Percentiles rank a stretch among this genome's conserved stretches.
Evolutionary conservation across 169 alveolate species (phyloP).

Genomic region (Perkinsus olseni): DNA sequence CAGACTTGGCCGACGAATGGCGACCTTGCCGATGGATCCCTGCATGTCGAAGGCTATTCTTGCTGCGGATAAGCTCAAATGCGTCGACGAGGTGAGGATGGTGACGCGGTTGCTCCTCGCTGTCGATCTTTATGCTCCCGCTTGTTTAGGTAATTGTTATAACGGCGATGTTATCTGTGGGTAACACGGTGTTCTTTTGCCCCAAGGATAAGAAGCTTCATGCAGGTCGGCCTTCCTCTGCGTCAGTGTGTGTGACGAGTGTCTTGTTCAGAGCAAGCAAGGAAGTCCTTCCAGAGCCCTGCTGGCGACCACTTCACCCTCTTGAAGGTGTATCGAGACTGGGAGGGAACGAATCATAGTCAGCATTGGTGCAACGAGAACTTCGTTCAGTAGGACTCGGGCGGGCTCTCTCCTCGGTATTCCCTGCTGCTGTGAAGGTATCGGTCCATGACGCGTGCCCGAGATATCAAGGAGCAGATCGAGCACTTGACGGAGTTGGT

Average conservation of each 20-base stretch:
- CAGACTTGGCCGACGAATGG: constrained; percentile 85
- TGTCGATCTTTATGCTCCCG: background rate
- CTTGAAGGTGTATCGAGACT: constrained; percentile 90
- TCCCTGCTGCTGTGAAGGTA: background rate
- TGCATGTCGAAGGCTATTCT: constrained; percentile 29
- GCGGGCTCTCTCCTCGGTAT: too few species aligned
- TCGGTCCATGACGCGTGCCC: constrained; percentile 89
- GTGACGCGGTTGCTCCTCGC: constrained; percentile 26
- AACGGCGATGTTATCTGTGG: constrained; percentile 69
- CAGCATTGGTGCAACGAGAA: constrained; percentile 93
- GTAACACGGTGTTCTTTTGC: constrained; percentile 63
- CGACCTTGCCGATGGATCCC: constrained; percentile 98
- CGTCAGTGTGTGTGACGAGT: background rate
- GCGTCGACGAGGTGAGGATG: constrained; percentile 88
- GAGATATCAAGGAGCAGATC: constrained; percentile 93
- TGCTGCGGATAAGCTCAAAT: constrained; percentile 82
- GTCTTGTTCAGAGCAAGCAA: background rate
- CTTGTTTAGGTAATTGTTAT: constrained; percentile 15
- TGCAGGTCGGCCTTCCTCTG: constrained; percentile 66
- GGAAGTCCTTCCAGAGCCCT: constrained; percentile 33
- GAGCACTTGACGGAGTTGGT: constrained; percentile 72
- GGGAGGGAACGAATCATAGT: constrained; percentile 84
- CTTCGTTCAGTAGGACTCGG: constrained; percentile 75
- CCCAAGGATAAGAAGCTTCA: constrained; percentile 59
- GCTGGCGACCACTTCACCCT: constrained; percentile 97